Evolutionary conservation across 306 rosid genomes (phyloP).

Genomic region (Quercus glauca): DNA sequence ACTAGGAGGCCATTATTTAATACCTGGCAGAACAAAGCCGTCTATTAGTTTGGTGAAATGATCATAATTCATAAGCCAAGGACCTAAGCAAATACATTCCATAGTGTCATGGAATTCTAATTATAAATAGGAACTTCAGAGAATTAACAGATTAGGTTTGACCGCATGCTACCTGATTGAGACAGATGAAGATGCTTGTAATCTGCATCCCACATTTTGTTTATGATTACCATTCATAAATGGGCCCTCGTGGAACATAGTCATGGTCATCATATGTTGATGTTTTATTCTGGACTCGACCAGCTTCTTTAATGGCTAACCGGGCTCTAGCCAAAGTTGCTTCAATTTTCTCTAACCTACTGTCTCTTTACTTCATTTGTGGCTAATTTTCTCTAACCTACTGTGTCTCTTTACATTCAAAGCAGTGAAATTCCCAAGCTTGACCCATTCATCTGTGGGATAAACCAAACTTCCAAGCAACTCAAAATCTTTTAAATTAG

Average conservation of each 20-base stretch:
- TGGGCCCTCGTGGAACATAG: conserved; percentile 37
- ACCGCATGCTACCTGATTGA: too few species aligned
- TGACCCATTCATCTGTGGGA: conserved; percentile 84
- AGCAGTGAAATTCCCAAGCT: conserved; percentile 78
- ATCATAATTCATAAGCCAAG: too few species aligned
- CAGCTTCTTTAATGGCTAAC: conserved; percentile 37
- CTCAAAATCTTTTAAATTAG: conserved; percentile 81
- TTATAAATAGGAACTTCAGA: too few species aligned
- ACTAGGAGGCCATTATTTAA: too few species aligned
- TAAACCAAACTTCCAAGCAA: conserved; percentile 74
- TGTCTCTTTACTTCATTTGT: background rate
- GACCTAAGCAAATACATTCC: too few species aligned
- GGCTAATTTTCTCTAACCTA: conserved; percentile 16
- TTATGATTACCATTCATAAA: too few species aligned
- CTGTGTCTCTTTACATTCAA: conserved; percentile 49
- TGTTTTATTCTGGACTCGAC: conserved; percentile 28
- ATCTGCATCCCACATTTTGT: too few species aligned
- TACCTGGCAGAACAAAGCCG: too few species aligned
- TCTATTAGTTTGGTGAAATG: too few species aligned
- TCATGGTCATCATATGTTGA: conserved; percentile 33
- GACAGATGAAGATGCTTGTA: too few species aligned
- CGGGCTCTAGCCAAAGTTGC: conserved; percentile 37
- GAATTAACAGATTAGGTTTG: too few species aligned
- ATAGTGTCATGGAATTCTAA: too few species aligned
- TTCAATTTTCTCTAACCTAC: conserved; percentile 30